Base-by-base conservation (phyloP, 768 basidiomycete species). In the Boletellus emodensis region DNA sequence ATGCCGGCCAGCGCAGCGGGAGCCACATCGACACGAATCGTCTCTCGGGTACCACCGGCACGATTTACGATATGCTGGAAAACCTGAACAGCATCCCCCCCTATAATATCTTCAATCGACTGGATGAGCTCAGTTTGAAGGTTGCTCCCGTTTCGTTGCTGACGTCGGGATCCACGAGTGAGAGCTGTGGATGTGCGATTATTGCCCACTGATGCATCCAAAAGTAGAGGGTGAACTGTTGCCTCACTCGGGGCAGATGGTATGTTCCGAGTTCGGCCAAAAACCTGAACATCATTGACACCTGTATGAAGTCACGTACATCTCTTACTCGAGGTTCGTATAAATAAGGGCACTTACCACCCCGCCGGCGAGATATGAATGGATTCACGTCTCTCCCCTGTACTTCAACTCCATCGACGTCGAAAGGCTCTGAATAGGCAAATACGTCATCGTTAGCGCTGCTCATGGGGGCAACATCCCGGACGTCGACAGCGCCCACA, bases 61-160 rank as follows among this genome's bases (percentile, higher is more conserved):
- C 81, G 81, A 43, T 80, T 75, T 58, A 94, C 80, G 40, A 95
- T 77, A 41, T 92, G 87, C 48, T 94, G 87, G 59, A 96, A 79
- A 24, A 94, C 73, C 60, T 94, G 91, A 15, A 86, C 76, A 8
- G 88, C 88, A 22, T 88, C 87, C 10, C 82, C 82, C 0, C 90
- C 89, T 48, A 94, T 82, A 48, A 92, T 81, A 51, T 86, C 83
- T 53, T 92, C 86, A 38, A 96, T 82, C 14, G 84, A 87, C 52
- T 86, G 82, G 20, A 90, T 69, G 38, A 93, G 72, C 40, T 87
- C 84, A 17, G 70, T 75, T 47, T 74, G 75, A 41, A 71, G 72
- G 41, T 71, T 76, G 44, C 58, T 61, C 14, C 76, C 72, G 40
- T 79, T 69, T 49, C 85, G 78, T 38, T 82, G 82, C 1, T 78